Evolutionary conservation across 768 basidiomycete species (phyloP).

Genomic region (Clitopilus passeckerianus): DNA sequence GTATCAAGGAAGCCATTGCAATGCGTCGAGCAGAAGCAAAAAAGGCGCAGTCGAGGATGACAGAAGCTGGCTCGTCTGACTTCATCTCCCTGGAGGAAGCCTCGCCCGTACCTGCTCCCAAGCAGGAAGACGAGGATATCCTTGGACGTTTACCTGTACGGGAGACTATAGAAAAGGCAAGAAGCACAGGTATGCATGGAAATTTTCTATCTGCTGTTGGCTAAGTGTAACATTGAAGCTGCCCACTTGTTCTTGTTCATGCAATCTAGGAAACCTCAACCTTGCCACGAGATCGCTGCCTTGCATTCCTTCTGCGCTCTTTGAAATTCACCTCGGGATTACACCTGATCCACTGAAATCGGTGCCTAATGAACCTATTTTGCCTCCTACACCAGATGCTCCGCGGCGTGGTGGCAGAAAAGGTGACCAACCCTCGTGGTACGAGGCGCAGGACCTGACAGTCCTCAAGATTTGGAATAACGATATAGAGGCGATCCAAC

Average conservation of each 20-base stretch:
- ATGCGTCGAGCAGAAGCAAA: constrained; percentile 75
- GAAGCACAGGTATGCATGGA: constrained; percentile 61
- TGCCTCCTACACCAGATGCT: constrained; percentile 32
- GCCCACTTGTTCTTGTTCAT: neutral
- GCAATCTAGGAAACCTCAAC: constrained; percentile 61
- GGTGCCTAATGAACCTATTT: constrained; percentile 55
- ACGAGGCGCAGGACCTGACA: constrained; percentile 74
- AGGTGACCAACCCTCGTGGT: constrained; percentile 59
- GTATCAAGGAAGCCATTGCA: constrained; percentile 75
- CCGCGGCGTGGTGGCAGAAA: constrained; percentile 36
- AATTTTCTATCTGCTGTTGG: neutral
- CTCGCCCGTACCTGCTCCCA: constrained; percentile 26
- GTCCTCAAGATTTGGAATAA: constrained; percentile 79
- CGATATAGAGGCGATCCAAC: constrained; percentile 73
- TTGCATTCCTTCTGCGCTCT: constrained; percentile 73
- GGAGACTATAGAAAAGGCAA: constrained; percentile 74
- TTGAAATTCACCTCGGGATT: constrained; percentile 75
- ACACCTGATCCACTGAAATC: constrained; percentile 66
- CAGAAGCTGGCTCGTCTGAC: constrained; percentile 24
- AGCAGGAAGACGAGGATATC: constrained; percentile 43
- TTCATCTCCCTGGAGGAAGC: constrained; percentile 46
- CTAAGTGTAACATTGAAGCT: neutral
- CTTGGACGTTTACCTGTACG: constrained; percentile 63
- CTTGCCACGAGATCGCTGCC: constrained; percentile 66
- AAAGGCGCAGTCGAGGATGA: constrained; percentile 37